A percentile compares a stretch with the other conserved stretches of the same genome.
phyloP scores from a whole-genome alignment of 768 basidiomycete species.

The Suillus bovinus region DNA sequence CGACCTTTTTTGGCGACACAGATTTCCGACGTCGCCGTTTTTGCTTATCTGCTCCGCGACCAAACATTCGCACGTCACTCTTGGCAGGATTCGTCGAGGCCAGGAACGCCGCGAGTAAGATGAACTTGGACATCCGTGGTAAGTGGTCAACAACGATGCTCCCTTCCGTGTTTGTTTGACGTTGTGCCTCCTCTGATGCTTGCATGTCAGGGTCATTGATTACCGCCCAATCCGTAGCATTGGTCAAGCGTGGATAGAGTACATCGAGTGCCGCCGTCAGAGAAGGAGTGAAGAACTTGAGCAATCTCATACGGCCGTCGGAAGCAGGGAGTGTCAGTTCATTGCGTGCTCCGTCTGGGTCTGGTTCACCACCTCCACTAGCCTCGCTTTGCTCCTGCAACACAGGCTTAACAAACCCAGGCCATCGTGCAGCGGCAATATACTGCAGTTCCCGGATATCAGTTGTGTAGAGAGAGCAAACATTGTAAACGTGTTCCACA shows the following conservation, averaged over 20 bases:
- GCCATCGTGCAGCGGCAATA: slow-evolving; percentile 78
- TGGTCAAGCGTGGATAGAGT: slow-evolving; percentile 67
- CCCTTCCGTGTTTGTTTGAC: slow-evolving; percentile 1
- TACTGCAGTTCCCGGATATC: slow-evolving; percentile 74
- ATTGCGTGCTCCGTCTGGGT: slow-evolving; percentile 14
- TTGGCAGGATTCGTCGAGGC: slow-evolving; percentile 85
- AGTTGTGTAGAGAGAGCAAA: slow-evolving; percentile 62
- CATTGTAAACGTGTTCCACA: slow-evolving; percentile 53
- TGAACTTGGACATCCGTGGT: slow-evolving; percentile 71
- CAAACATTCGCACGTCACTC: slow-evolving; percentile 83
- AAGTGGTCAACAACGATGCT: slow-evolving; percentile 37
- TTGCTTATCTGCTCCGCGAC: slow-evolving; percentile 67
- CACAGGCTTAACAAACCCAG: slow-evolving; percentile 72
- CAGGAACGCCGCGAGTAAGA: slow-evolving; percentile 75
- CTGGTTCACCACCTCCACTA: slow-evolving; percentile 25
- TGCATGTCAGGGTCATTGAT: slow-evolving; percentile 45
- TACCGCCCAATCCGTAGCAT: slow-evolving; percentile 62
- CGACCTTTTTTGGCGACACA: slow-evolving; percentile 38
- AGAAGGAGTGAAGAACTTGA: slow-evolving; percentile 60
- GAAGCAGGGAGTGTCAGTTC: slow-evolving; percentile 45
- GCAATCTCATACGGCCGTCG: slow-evolving; percentile 66
- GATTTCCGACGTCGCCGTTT: slow-evolving; percentile 50
- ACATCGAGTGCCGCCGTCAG: slow-evolving; percentile 62
- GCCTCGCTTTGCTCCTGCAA: slow-evolving; percentile 44
- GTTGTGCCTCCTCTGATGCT: not conserved